Evolutionary conservation across 768 basidiomycete species (phyloP), one percentile per base, ranked within the genome.

Genomic region (Brasilioporus rufonigricans): DNA sequence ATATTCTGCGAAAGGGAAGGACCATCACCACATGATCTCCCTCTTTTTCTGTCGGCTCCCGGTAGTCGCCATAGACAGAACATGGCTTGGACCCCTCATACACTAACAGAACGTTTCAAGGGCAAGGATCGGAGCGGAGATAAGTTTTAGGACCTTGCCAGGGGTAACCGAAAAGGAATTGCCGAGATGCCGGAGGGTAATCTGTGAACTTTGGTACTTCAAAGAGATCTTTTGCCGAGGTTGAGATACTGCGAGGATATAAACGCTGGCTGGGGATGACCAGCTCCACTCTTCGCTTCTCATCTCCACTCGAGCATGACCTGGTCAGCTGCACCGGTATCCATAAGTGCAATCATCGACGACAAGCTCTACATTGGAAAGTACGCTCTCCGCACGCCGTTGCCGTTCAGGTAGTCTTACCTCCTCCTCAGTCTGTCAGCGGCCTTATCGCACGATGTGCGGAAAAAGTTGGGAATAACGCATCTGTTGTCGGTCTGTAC

Each of bases 401-500:
- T 21, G 45, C 26, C n/a, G n/a, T 16, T 38, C 29, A 12, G 1
- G 24, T 33, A 35, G 21, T 44, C 61, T 57, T 24, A 44, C 29
- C 39, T 29, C 33, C 16, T 19, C 5, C 23, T 18, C 49, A 74
- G 73, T 53, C 61, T 74, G 26, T 61, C 71, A 2, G 61, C 73
- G 0, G 73, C 73, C 31, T 63, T 73, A 47, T 71, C 72, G 38
- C 65, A 59, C 4, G 68, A 70, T 44, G 43, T 64, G 24, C 66
- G 61, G 36, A 50, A 57, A 48, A 67, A 61, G 23, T n/a, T 74
- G n/a, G 75, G 77, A 21, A 80, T 80, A 53, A 81, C 84, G 0
- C 83, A 85, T 58, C 58, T 80, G 33, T 54, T 85, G 18, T 83
- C 84, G 5, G 81, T 84, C 44, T 85, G 84, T 58, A 76, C 75